Conservation (phyloP, 2,329 filamentous ascomycete species). For the Blastomyces gilchristii region DNA sequence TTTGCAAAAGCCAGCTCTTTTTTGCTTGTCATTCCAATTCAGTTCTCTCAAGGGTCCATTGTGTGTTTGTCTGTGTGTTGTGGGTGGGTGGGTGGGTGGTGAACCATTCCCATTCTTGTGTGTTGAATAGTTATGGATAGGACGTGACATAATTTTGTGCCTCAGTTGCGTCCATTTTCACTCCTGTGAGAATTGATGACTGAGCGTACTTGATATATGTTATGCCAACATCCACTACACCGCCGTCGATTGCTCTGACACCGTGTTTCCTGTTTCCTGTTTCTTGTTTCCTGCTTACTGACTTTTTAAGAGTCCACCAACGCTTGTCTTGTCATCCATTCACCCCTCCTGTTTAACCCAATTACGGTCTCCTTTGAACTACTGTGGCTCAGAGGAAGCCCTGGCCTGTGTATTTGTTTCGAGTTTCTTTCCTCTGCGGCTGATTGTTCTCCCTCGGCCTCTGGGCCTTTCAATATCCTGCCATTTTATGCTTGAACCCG, state of each 20-base stretch:
- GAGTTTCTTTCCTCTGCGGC: background rate
- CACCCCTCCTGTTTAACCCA: background rate
- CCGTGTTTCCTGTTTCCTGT: too few relatives aligned
- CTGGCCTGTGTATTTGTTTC: background rate
- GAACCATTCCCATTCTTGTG: background rate
- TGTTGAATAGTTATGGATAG: background rate
- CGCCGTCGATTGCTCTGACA: too few relatives aligned
- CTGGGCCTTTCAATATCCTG: background rate
- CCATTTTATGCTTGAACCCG: background rate
- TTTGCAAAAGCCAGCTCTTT: background rate
- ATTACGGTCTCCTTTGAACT: background rate
- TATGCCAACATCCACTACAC: too few relatives aligned
- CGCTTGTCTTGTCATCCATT: background rate
- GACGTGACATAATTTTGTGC: too few relatives aligned
- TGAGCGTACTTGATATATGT: too few relatives aligned
- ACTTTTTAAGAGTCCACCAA: background rate
- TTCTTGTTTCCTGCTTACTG: background rate
- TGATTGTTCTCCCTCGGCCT: background rate
- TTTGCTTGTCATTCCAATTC: background rate
- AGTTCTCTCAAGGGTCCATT: background rate
- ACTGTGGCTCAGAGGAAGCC: background rate
- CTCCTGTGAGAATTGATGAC: too few relatives aligned
- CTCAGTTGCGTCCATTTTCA: too few relatives aligned
- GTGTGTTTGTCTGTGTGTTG: background rate
- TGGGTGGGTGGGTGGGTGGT: background rate